Base-by-base conservation (phyloP, 2,329 filamentous ascomycete species). In the Ophiostoma novo-ulmi region DNA sequence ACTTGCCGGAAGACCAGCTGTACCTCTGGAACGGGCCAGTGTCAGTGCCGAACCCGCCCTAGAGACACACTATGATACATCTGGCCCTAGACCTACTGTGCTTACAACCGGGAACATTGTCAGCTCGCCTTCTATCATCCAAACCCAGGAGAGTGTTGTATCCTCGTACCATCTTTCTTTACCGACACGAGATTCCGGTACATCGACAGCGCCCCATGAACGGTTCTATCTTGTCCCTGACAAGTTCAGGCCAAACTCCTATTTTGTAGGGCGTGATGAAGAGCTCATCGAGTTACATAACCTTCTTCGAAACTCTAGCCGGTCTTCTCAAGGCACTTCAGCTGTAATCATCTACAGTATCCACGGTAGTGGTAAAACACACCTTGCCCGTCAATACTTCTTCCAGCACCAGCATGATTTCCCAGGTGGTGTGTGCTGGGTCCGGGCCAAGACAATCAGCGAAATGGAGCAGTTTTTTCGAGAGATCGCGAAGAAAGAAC, bases 351-450 rank as follows among this genome's bases (percentile, higher is more conserved):
- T 92, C 13, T 85, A 87, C 73, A 87, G 87, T 48, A 85, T 88
- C 55, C 86, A 88, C 1, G 89, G 89, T 1, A 86, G 86, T 17
- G 89, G 89, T 2, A 92, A 92, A 78, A 88, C 88, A 1, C 89
- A 91, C 75, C 80, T 91, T 17, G 88, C 88, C 38, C 83, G 89
- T 3, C 83, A 91, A 77, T 91, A 91, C 76, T 84, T 90, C 39
- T 90, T 88, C 74, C 78, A 81, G 5, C 85, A 90, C 74, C 85
- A 82, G 48, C 78, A 82, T 5, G 80, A 85, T 72, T 91, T 89
- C 74, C 84, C 85, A 0, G 88, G 88, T 1, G 89, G 89, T 1
- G 82, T 91, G 63, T 92, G 90, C 77, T 92, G 89, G 89, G 83
- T 91, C 20, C 84, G 88, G 67, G 87, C 88, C 10, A 89, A 87